phyloP scores from a whole-genome alignment of 495 filamentous ascomycete species.

The Oidiodendron maius region DNA sequence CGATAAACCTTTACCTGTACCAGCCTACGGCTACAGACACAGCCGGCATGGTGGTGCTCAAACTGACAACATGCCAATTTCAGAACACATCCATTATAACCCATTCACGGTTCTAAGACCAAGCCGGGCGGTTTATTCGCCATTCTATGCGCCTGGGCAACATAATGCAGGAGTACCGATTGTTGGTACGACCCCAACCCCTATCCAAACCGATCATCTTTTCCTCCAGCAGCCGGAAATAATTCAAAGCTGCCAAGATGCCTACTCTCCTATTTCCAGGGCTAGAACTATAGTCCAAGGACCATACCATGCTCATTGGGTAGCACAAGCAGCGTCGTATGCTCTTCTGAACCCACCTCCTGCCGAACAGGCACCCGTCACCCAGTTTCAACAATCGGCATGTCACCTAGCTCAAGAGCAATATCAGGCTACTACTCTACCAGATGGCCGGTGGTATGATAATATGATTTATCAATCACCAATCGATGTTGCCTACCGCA shows the following conservation, averaged over 20 bases:
- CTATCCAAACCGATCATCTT: conserved; percentile 36
- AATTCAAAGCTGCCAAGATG: conserved; percentile 36
- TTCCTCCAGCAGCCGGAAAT: conserved; percentile 40
- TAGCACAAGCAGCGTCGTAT: conserved; percentile 34
- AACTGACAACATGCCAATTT: conserved; percentile 14
- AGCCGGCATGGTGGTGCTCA: conserved; percentile 34
- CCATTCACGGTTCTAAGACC: conserved; percentile 20
- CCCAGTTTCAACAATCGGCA: conserved; percentile 16
- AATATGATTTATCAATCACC: conserved; percentile 36
- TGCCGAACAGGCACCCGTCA: conserved; percentile 23
- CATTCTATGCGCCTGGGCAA: conserved; percentile 41
- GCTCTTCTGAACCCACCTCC: conserved; percentile 33
- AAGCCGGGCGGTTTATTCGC: conserved; percentile 20
- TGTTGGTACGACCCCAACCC: conserved; percentile 42
- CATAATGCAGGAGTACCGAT: conserved; percentile 45
- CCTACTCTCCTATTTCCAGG: conserved; percentile 41
- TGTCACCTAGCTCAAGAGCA: conserved; percentile 28
- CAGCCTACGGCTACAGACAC: conserved; percentile 37
- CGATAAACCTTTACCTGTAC: conserved; percentile 29
- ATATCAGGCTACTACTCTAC: conserved; percentile 21
- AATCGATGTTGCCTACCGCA: conserved; percentile 33
- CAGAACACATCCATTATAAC: conserved; percentile 8
- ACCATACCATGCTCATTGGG: conserved; percentile 38
- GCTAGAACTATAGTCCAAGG: conserved; percentile 38
- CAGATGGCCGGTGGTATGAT: conserved; percentile 36